Conservation (phyloP, 2,329 filamentous ascomycete species). For the Aspergillus sp. region DNA sequence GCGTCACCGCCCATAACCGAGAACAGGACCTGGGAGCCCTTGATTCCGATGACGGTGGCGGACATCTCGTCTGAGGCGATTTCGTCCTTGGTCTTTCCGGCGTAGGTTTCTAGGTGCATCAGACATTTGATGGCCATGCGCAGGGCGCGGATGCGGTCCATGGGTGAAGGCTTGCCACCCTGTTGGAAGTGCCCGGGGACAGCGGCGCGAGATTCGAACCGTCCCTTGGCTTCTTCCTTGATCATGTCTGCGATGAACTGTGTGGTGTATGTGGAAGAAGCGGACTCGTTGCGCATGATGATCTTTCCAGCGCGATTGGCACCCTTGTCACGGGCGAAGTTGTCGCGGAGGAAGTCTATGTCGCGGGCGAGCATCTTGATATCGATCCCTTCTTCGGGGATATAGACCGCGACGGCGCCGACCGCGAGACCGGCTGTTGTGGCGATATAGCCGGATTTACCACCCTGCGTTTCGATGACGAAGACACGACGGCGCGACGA, state of each 20-base stretch:
- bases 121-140: conserved; percentile 92
- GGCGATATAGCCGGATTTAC: conserved; percentile 88
- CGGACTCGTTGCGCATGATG: conserved; percentile 95
- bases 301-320: conserved; percentile 88
- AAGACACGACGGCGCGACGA: conserved; percentile 92
- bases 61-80: conserved; percentile 74
- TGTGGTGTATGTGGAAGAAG: conserved; percentile 84
- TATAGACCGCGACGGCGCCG: conserved; percentile 90
- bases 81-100: conserved; percentile 62
- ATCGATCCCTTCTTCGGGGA: conserved; percentile 91
- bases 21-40: conserved; percentile 87
- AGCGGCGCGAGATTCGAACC: conserved; percentile 88
- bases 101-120: conserved; percentile 81
- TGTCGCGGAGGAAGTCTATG: conserved; percentile 82
- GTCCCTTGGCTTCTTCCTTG: conserved; percentile 84
- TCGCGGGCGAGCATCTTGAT: conserved; percentile 90
- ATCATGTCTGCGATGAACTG: conserved; percentile 96
- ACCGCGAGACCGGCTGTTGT: conserved; percentile 89
- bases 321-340: conserved; percentile 81
- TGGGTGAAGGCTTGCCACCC: conserved; percentile 86
- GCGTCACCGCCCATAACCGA: conserved; percentile 64
- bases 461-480: conserved; percentile 96
- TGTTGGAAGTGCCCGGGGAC: conserved; percentile 95
- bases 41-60: conserved; percentile 83
- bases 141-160: conserved; percentile 92